phyloP scores from a whole-genome alignment of 768 basidiomycete species.

The Solioccasus polychromus region DNA sequence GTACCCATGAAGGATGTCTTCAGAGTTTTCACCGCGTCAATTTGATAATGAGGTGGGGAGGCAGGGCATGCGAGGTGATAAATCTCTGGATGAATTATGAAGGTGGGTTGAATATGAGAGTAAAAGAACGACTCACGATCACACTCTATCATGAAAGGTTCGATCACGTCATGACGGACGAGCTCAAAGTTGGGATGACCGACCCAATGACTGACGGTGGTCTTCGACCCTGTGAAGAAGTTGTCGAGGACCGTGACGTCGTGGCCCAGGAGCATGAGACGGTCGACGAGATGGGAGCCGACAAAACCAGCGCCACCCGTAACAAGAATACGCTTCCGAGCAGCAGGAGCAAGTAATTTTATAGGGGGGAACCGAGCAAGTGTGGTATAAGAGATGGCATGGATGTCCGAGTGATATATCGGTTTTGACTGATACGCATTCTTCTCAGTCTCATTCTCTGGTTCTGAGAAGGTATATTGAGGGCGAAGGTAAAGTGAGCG shows the following conservation, averaged over 20 bases:
- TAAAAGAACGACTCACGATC: slow-evolving; percentile 62
- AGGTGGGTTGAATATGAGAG: not conserved
- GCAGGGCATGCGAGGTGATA: slow-evolving; percentile 99
- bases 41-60: slow-evolving; percentile 96
- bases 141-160: slow-evolving; percentile 98
- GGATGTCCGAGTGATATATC: slow-evolving; percentile 75
- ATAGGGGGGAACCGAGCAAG: slow-evolving; percentile 92
- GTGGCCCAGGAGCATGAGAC: slow-evolving; percentile 96
- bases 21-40: slow-evolving; percentile 96
- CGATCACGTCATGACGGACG: slow-evolving; percentile 95
- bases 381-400: slow-evolving; percentile 89
- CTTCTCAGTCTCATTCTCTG: slow-evolving; percentile 33
- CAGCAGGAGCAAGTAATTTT: slow-evolving; percentile 71
- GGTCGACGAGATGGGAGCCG: slow-evolving; percentile 95
- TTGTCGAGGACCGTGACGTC: slow-evolving; percentile 97
- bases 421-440: slow-evolving; percentile 75
- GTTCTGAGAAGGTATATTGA: slow-evolving; percentile 59
- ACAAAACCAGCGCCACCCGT: slow-evolving; percentile 99
- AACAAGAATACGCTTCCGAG: slow-evolving; percentile 87
- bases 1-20: slow-evolving; percentile 99
- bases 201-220: slow-evolving; percentile 93
- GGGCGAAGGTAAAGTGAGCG: slow-evolving; percentile 87
- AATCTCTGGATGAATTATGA: slow-evolving; percentile 58
- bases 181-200: slow-evolving; percentile 99
- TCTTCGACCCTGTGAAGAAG: slow-evolving; percentile 98